phyloP scores from a whole-genome alignment of 129 eudicot genomes.

The Artemisia argyi region DNA sequence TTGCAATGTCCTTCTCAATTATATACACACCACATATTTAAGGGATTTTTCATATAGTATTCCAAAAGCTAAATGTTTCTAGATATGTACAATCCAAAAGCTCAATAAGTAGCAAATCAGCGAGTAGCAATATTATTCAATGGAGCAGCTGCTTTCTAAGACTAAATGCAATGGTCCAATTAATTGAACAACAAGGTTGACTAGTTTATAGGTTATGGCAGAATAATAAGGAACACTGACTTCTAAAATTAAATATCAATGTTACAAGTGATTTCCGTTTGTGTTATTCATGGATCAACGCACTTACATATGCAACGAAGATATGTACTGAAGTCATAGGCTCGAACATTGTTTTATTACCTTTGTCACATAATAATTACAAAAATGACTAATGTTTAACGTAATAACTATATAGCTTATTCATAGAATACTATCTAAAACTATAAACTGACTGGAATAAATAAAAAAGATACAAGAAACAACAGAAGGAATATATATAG shows the following conservation, averaged over 20 bases:
- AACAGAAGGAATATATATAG: slow-evolving; percentile 25
- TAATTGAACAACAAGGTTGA: too few relatives aligned
- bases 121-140: not conserved
- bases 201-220: not conserved
- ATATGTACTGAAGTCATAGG: slow-evolving; percentile 9
- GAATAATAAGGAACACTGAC: not conserved
- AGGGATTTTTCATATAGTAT: not conserved
- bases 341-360: slow-evolving; percentile 29
- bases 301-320: not conserved
- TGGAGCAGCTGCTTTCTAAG: slow-evolving; percentile 1
- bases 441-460: not conserved
- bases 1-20: slow-evolving; percentile 6
- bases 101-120: not conserved
- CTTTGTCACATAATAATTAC: slow-evolving; percentile 30
- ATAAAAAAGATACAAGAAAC: slow-evolving; percentile 2
- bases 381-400: slow-evolving; percentile 15
- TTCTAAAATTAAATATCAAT: not conserved
- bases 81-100: not conserved
- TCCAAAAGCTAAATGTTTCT: slow-evolving; percentile 6
- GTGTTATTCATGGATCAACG: slow-evolving; percentile 13
- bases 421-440: slow-evolving; percentile 16
- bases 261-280: too few relatives aligned
- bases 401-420: slow-evolving; percentile 18
- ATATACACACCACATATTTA: slow-evolving; percentile 13
- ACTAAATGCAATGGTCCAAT: not conserved